These are phyloP conservation scores for Trametes versicolor DNA, from an alignment of 1,284 basidiomycete species.

Conservation along the genomic window DNA sequence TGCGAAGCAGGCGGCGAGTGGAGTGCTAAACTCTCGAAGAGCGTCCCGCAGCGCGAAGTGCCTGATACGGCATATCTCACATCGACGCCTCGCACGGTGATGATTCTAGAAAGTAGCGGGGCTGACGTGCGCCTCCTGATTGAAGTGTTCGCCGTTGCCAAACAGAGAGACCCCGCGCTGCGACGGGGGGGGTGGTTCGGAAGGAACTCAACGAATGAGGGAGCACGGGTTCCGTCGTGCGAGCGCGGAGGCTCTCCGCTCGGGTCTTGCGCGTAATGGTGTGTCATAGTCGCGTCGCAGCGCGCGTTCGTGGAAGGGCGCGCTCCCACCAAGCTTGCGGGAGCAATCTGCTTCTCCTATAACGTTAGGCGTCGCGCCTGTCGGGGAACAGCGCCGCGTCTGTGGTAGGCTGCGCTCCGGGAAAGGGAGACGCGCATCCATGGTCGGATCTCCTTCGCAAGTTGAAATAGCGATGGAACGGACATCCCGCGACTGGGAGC, in stretches of 20 bases:
- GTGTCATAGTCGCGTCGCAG: constrained; percentile 10
- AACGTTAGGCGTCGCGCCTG: background rate
- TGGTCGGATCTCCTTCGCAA: no score
- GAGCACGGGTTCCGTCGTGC: constrained; percentile 13
- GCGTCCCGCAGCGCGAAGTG: background rate
- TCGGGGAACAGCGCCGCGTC: background rate
- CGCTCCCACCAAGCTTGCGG: constrained; percentile 1
- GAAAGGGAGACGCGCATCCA: no score
- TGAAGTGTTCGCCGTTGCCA: background rate
- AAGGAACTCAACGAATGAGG: constrained; percentile 11
- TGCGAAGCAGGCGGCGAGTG: constrained; percentile 5
- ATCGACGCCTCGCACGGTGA: constrained; percentile 3
- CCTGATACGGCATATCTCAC: constrained; percentile 11
- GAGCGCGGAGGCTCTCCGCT: background rate
- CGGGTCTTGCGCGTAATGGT: constrained; percentile 17
- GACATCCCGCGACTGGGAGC: background rate
- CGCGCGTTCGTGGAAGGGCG: background rate
- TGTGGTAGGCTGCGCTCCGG: no score
- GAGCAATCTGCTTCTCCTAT: no score
- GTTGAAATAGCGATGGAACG: background rate
- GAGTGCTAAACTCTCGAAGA: constrained; percentile 4
- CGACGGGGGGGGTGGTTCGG: constrained; percentile 7
- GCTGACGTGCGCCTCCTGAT: constrained; percentile 13
- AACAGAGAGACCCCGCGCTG: constrained; percentile 10
- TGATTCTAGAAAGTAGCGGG: constrained; percentile 6